Base-by-base conservation (phyloP, 148 eudicot genomes). In the Agrostemma githago region DNA sequence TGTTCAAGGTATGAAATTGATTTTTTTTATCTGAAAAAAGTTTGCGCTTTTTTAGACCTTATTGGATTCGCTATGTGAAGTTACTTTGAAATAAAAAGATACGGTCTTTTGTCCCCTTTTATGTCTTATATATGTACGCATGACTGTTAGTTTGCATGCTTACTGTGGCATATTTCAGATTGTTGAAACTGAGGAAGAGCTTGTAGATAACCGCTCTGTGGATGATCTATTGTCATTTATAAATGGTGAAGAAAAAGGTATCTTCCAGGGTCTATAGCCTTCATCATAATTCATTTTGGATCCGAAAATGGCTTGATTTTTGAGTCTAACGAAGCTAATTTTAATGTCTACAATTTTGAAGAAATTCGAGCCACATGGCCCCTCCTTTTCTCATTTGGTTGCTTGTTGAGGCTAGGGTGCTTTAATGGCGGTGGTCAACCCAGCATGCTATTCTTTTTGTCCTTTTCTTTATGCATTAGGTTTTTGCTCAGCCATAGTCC, bases 201-300 rank as follows among this genome's bases (percentile, higher is more conserved):
- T 65, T 53, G 82, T 82, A 76, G 96, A 91, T 81, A 81, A 89
- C 59, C 93, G 96, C 14, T 89, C 96, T 53, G 88, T 91, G 39
- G 96, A 91, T 81, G 96, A 91, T 83, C 93, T 91, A 74, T 83
- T 91, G 71, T 86, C 85, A 42, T 91, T 87, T 82, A 91, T 91
- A 80, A 91, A 91, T 78, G 87, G 96, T 72, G 89, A 72, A 73
- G 85, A 85, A 62, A 83, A 85, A 84, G 93, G 93, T 91, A 48
- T 48, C 12, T 48, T 48, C 34, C 20, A 53, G 72, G 17, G 26
- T 15, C 19, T 69, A 4, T 48, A 48, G 53, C 53, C 12, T 48
- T 48, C 12, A 48, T 69, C 7, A 10, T 51, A 11, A 20, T 21
- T 48, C 19, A 51, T 5, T 20, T 67, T 6, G 4, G 20, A 42